phyloP scores from a whole-genome alignment of 1,284 basidiomycete genomes.

The Volvariella surrecta region DNA sequence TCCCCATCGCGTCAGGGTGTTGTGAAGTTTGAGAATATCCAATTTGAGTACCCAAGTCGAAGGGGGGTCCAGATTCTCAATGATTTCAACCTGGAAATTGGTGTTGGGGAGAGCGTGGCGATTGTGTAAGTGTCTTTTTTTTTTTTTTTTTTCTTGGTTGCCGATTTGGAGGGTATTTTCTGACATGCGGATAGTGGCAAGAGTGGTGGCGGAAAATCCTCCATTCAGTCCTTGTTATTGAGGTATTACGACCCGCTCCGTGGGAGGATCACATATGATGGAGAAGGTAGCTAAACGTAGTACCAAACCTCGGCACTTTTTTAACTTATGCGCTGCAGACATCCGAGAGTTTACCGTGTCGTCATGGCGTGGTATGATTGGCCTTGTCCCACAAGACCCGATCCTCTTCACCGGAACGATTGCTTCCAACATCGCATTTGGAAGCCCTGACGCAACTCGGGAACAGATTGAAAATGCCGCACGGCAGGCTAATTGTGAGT shows the following conservation, averaged over 20 bases:
- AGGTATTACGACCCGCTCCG: constrained; percentile 88
- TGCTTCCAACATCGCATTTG: constrained; percentile 70
- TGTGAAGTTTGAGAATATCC: constrained; percentile 73
- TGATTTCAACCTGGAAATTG: constrained; percentile 70
- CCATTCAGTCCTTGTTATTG: constrained; percentile 81
- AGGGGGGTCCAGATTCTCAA: constrained; percentile 73
- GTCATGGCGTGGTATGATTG: constrained; percentile 83
- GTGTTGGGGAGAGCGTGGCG: constrained; percentile 81
- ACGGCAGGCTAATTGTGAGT: constrained; percentile 89
- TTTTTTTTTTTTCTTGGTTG: constrained; percentile 6
- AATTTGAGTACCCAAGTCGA: constrained; percentile 84
- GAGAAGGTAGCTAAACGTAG: constrained; percentile 48
- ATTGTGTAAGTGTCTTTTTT: constrained; percentile 63
- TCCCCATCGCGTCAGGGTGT: constrained; percentile 49
- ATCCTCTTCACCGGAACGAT: constrained; percentile 82
- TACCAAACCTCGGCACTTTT: neutral
- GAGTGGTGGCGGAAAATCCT: constrained; percentile 89
- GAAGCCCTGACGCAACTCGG: constrained; percentile 63
- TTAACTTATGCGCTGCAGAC: constrained; percentile 28
- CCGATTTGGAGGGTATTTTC: no score
- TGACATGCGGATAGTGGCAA: constrained; percentile 70
- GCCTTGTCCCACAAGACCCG: constrained; percentile 79
- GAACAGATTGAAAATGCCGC: constrained; percentile 87
- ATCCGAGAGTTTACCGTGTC: constrained; percentile 77
- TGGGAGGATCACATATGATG: constrained; percentile 81